Base-by-base conservation (phyloP, 2,329 filamentous ascomycete species). In the Phyllosticta capitalensis region DNA sequence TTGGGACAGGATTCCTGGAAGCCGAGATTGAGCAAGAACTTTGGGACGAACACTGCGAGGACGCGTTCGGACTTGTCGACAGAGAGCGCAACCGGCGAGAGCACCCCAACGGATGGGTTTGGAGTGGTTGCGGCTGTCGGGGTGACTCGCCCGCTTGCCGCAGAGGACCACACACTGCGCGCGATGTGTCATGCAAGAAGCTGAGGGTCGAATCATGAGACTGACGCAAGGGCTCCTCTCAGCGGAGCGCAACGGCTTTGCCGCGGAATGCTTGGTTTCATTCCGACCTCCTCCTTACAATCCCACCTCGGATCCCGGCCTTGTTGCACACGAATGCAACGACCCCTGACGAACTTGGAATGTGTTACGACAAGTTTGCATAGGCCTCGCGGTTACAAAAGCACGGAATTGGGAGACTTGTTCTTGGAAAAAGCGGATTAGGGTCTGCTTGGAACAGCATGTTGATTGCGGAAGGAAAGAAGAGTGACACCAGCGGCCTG, bases 131-230 rank as follows among this genome's bases (percentile, higher is more conserved):
- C 48, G 52, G 48, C 14, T 52, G 20, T 48, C 33, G 53, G 6
- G 58, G 58, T 6, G 53, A 59, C 48, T 20, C 38, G 6, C 21
- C 21, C 9, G 58, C 52, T 38, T 59, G 58, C 28, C 56, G 52
- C 6, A n/a, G 52, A 54, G 56, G 56, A 10, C 56, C 52, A 17
- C 56, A 59, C 33, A 52, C 53, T 9, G 52, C 52, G 12, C 56
- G 56, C 2, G 56, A 59, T 24, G 52, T 49, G 1, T 59, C 56
- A 30, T 49, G 53, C 56, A 59, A 59, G 33, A 54, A 52, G 50
- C 22, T 59, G 56, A 50, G 56, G 22, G 22, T 59, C 9, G 48
- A 45, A 54, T 33, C 33, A 17, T 51, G 49, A 14, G 17, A 17
- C n/a, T 28, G 7, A 19, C 3, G 26, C 19, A 28, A n/a, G 21